Conservation (phyloP, 2,329 filamentous ascomycete species). For the Fusarium albosuccineum region DNA sequence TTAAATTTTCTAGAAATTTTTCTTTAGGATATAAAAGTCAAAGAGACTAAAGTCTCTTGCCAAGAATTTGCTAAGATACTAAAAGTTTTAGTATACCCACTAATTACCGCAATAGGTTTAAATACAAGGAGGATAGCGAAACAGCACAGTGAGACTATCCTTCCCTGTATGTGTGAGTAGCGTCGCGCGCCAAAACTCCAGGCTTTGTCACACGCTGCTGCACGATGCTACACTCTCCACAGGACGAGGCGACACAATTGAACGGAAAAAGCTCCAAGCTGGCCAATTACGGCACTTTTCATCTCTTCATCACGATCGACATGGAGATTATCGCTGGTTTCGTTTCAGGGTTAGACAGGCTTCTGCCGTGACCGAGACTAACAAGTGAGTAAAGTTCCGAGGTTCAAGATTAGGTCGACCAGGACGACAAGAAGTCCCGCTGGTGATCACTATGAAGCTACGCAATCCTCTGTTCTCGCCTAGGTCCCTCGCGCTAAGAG, state of each 20-base stretch:
- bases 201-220: background rate
- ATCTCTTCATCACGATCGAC: constrained; percentile 40
- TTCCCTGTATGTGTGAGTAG: no score
- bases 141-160: no score
- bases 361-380: constrained; percentile 2
- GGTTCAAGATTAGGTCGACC: constrained; percentile 21
- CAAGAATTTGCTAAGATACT: no score
- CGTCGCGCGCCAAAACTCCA: background rate
- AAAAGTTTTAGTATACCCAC: no score
- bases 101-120: no score
- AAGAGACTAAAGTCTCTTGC: no score
- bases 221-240: constrained; percentile 7
- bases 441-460: constrained; percentile 20
- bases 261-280: constrained; percentile 13
- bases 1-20: no score
- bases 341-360: constrained; percentile 32
- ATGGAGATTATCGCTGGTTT: constrained; percentile 24
- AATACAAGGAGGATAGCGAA: no score
- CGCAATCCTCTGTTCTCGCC: constrained; percentile 10
- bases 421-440: constrained; percentile 16
- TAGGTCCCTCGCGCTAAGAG: constrained; percentile 8
- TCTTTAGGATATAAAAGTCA: no score
- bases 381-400: constrained; percentile 3
- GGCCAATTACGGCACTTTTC: constrained; percentile 41
- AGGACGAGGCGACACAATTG: constrained; percentile 8